These are phyloP conservation scores for Fusarium denticulatum DNA, from an alignment of 2,329 filamentous ascomycete genomes.

Conservation along the genomic window DNA sequence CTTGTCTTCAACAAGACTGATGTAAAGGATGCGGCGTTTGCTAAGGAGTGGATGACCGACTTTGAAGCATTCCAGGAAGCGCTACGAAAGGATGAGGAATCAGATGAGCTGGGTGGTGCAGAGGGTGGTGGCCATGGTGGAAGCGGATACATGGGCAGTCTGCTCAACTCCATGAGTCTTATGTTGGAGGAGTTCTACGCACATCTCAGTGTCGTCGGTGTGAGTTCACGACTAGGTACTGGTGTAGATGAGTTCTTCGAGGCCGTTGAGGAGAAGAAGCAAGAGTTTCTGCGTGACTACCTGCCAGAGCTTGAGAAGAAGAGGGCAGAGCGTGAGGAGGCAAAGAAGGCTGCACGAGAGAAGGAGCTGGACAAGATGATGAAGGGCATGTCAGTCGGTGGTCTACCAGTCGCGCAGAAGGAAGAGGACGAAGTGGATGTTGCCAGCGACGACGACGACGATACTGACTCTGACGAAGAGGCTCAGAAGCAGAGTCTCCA, in stretches of 20 bases:
- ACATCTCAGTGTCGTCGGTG: slow-evolving; percentile 90
- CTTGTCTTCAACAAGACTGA: slow-evolving; percentile 99
- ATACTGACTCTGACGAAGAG: slow-evolving; percentile 68
- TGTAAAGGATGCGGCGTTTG: slow-evolving; percentile 88
- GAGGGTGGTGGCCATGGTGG: slow-evolving; percentile 76
- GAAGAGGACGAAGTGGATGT: slow-evolving; percentile 60
- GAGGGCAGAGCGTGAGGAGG: slow-evolving; percentile 77
- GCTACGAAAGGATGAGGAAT: slow-evolving; percentile 80
- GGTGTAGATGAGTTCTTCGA: slow-evolving; percentile 95
- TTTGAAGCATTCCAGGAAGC: slow-evolving; percentile 96
- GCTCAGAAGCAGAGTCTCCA: slow-evolving; percentile 73
- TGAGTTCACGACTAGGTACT: slow-evolving; percentile 90
- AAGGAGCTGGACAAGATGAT: slow-evolving; percentile 92
- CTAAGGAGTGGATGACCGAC: slow-evolving; percentile 99
- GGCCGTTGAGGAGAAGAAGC: slow-evolving; percentile 85
- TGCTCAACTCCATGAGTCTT: slow-evolving; percentile 97
- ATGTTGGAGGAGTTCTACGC: slow-evolving; percentile 98
- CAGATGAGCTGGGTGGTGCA: slow-evolving; percentile 77
- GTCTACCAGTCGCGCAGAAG: slow-evolving; percentile 51
- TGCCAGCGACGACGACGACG: slow-evolving; percentile 66
- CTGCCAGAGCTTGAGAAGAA: slow-evolving; percentile 88
- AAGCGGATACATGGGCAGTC: slow-evolving; percentile 94
- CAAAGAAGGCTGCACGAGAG: slow-evolving; percentile 76
- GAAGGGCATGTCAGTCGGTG: slow-evolving; percentile 79
- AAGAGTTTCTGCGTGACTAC: slow-evolving; percentile 91